phyloP scores from a whole-genome alignment of 805 yeast species.

The Metschnikowia cerradonensis region DNA sequence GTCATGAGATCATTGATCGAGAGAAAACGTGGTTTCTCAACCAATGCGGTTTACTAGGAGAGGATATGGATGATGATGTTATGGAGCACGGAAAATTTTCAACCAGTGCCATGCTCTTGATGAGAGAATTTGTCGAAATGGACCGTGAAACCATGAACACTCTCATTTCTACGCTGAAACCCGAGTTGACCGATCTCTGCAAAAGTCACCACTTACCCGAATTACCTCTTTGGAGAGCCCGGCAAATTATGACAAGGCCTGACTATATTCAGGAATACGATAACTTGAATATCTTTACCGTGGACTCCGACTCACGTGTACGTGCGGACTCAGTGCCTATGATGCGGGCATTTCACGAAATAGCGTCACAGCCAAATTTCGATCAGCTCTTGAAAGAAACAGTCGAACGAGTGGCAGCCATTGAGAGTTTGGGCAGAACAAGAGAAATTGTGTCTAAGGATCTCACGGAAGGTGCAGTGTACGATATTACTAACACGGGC shows the following conservation, averaged over 20 bases:
- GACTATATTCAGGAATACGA: constrained; percentile 76
- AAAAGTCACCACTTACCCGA: constrained; percentile 60
- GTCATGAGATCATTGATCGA: constrained; percentile 67
- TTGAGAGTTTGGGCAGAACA: constrained; percentile 74
- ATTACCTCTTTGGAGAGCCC: constrained; percentile 76
- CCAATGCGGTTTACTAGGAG: constrained; percentile 75
- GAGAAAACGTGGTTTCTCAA: constrained; percentile 85
- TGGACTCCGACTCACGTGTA: constrained; percentile 68
- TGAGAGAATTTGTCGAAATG: constrained; percentile 68
- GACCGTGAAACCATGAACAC: constrained; percentile 40
- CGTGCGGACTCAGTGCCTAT: constrained; percentile 81
- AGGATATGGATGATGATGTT: constrained; percentile 83
- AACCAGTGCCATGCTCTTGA: constrained; percentile 66
- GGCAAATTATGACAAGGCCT: constrained; percentile 81
- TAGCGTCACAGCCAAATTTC: constrained; percentile 67
- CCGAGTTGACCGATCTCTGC: constrained; percentile 12
- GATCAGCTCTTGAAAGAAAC: constrained; percentile 63
- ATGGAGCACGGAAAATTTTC: constrained; percentile 80
- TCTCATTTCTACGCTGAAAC: constrained; percentile 16
- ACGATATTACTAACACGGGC: constrained; percentile 24
- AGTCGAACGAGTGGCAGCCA: constrained; percentile 62
- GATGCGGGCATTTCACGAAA: constrained; percentile 87
- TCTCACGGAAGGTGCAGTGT: constrained; percentile 49
- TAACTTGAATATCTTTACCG: constrained; percentile 71
- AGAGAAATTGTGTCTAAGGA: constrained; percentile 73